These are phyloP conservation scores for Anethum foeniculum DNA, from an alignment of 140 eudicot species.

Conservation along the genomic window DNA sequence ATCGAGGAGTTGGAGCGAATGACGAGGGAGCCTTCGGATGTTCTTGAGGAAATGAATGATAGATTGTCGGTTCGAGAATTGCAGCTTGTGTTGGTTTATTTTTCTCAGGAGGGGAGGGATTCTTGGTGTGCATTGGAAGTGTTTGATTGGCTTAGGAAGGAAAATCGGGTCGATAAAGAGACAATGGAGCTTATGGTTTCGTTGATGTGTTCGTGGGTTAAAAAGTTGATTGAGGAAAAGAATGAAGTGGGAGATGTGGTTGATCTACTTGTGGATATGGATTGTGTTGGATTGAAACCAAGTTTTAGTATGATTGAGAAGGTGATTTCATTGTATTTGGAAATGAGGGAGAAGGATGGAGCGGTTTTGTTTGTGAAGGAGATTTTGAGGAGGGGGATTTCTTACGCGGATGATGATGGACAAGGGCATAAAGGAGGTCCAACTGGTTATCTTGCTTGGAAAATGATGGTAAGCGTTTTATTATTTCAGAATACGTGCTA, in stretches of 20 bases:
- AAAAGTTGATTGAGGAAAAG: constrained; percentile 60
- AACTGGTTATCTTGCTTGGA: constrained; percentile 95
- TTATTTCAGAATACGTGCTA: background rate
- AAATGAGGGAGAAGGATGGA: constrained; percentile 45
- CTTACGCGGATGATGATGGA: constrained; percentile 32
- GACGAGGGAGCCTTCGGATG: constrained; percentile 84
- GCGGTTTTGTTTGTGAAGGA: constrained; percentile 64
- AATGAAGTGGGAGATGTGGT: constrained; percentile 61
- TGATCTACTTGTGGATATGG: constrained; percentile 85
- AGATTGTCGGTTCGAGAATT: constrained; percentile 61
- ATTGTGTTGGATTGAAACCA: constrained; percentile 83
- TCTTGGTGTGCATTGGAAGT: constrained; percentile 96
- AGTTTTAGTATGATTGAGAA: constrained; percentile 89
- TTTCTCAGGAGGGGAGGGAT: constrained; percentile 92
- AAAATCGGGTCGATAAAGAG: constrained; percentile 85
- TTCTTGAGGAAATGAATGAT: constrained; percentile 81
- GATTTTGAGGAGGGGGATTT: constrained; percentile 63
- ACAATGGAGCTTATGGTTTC: constrained; percentile 96
- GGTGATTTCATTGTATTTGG: constrained; percentile 88
- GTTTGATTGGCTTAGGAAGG: constrained; percentile 87
- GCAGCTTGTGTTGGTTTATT: constrained; percentile 85
- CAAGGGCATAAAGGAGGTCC: constrained; percentile 66
- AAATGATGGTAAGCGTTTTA: constrained; percentile 68
- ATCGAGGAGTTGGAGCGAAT: constrained; percentile 84
- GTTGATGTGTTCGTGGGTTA: constrained; percentile 87